Evolutionary conservation across 2,329 filamentous ascomycete genomes (phyloP).

Genomic region (Fusarium bactridioides): DNA sequence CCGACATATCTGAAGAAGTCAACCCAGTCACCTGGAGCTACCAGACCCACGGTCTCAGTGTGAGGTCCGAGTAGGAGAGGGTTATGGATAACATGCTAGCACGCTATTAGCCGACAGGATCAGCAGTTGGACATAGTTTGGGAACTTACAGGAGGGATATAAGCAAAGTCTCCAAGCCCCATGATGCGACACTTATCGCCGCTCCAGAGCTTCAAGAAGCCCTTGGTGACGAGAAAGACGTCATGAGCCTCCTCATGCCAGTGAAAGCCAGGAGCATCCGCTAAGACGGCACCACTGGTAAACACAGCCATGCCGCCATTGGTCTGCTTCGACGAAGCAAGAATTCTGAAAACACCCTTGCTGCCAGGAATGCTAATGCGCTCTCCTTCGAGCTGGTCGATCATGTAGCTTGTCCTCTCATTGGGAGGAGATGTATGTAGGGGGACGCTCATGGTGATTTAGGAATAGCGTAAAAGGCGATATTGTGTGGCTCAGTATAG

Average conservation of each 20-base stretch:
- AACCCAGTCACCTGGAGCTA: constrained; percentile 66
- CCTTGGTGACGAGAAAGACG: constrained; percentile 64
- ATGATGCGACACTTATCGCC: constrained; percentile 63
- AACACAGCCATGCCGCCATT: constrained; percentile 60
- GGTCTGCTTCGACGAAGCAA: constrained; percentile 61
- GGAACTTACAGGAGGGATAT: constrained; percentile 59
- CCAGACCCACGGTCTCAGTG: constrained; percentile 62
- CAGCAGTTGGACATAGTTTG: not conserved
- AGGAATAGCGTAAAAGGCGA: not conserved
- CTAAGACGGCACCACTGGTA: constrained; percentile 55
- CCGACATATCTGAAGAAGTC: constrained; percentile 67
- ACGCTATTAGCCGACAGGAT: not conserved
- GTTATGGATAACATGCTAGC: constrained; percentile 60
- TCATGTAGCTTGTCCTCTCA: constrained; percentile 51
- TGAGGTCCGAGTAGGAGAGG: constrained; percentile 62
- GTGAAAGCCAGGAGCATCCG: constrained; percentile 61
- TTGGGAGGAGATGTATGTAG: constrained; percentile 47
- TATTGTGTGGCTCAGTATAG: not conserved
- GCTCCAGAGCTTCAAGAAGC: constrained; percentile 64
- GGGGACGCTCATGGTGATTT: constrained; percentile 44
- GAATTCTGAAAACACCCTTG: constrained; percentile 59
- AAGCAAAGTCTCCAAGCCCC: constrained; percentile 64
- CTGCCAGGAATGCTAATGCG: constrained; percentile 60
- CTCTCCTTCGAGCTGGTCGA: constrained; percentile 59
- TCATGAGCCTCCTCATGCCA: constrained; percentile 65